Evolutionary conservation across 192 early-diverging fungal genomes (phyloP), one percentile per base, ranked within the genome.

Genomic region (Coemansia interrupta): DNA sequence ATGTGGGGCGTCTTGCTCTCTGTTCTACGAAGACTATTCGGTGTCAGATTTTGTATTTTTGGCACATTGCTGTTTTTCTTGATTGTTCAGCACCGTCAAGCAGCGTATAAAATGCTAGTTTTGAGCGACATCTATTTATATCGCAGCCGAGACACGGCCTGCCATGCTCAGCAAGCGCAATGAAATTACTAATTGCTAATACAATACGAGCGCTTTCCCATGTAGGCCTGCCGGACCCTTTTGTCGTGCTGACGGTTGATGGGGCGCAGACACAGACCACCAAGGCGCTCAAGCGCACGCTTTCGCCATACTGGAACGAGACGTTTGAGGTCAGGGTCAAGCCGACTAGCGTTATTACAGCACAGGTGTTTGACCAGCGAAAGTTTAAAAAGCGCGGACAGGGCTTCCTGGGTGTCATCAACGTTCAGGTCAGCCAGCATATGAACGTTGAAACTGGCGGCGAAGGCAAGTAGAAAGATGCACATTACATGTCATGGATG

Each of bases 261-360:
- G 92, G 93, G 11, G 92, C 93, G 60, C 96, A 98, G 76, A 96
- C 92, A 10, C 89, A 94, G 49, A 93, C 92, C 18, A 96, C 93
- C 13, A 83, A 86, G 32, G 87, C 87, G 22, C 84, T 89, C 58
- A 94, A 91, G 70, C 88, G 85, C 58, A 95, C 92, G 9, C 74
- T 97, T 38, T 94, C 93, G 61, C 96, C 96, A 28, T 93, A 95
- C 75, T 99, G 96, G 96, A 96, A 95, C 69, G 90, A 96, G 78
- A 84, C 65, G 29, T 82, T 82, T 41, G 54, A 60, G 18, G 68
- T 82, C 26, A n/a, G 66, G 47, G 80, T 64, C 59, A 72, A 73
- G 51, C 64, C 80, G 14, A 50, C 63, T 13, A 91, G 89, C 62
- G 85, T 92, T 14, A 81, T 98, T 54, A 89, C 93, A 4, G 87